phyloP scores from a whole-genome alignment of 2,329 filamentous ascomycete genomes.

The Coleophoma crateriformis region DNA sequence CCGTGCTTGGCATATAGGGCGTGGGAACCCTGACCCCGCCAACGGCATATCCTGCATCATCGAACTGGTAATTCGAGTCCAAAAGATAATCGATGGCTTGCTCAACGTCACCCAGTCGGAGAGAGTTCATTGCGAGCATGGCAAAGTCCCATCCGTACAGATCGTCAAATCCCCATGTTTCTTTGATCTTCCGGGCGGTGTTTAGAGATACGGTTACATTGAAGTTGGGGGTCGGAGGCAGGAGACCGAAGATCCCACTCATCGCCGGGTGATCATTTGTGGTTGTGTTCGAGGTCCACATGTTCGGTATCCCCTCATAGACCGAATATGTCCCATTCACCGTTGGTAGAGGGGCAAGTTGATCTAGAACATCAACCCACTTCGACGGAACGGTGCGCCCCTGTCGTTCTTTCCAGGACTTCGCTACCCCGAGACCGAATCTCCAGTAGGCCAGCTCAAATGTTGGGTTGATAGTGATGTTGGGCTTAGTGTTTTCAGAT shows the following conservation, averaged over 20 bases:
- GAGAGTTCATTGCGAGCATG: conserved; percentile 39
- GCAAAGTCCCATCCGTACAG: conserved; percentile 42
- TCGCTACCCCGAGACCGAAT: conserved; percentile 50
- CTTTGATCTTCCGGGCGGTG: conserved; percentile 33
- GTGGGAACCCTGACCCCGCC: conserved; percentile 48
- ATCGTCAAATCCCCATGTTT: conserved; percentile 35
- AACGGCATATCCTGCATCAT: conserved; percentile 49
- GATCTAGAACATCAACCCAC: conserved; percentile 43
- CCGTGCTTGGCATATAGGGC: conserved; percentile 49
- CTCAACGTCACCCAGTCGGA: conserved; percentile 34
- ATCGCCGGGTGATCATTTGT: conserved; percentile 39
- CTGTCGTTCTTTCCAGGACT: conserved; percentile 44
- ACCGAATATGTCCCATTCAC: conserved; percentile 45
- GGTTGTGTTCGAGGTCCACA: conserved; percentile 34
- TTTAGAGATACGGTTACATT: conserved; percentile 27
- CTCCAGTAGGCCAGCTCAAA: conserved; percentile 58
- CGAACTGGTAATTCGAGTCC: conserved; percentile 45
- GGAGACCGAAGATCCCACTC: conserved; percentile 37
- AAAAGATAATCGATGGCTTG: conserved; percentile 36
- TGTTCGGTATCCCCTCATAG: conserved; percentile 44
- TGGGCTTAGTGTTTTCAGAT: conserved; percentile 53
- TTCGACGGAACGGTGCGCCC: conserved; percentile 32
- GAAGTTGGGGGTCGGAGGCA: conserved; percentile 32
- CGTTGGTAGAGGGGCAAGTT: conserved; percentile 47
- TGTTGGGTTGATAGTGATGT: conserved; percentile 49